Conservation (phyloP, 2,329 filamentous ascomycete species). For the Colletotrichum navitas region DNA sequence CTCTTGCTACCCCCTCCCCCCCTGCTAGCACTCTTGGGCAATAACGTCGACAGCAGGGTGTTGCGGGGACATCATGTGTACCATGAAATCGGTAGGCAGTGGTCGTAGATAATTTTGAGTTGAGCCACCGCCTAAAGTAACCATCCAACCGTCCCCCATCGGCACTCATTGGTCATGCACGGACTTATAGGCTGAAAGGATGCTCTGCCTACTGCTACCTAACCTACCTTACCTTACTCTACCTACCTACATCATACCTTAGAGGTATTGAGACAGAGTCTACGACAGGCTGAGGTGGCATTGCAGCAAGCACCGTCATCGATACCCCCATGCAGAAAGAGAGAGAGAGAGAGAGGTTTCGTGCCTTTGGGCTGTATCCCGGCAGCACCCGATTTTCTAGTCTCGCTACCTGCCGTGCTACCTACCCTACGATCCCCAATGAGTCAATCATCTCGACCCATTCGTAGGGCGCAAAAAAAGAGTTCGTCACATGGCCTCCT, state of each 20-base stretch:
- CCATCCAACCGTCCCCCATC: slow-evolving; percentile 22
- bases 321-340: slow-evolving; percentile 15
- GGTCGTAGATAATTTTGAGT: slow-evolving; percentile 1
- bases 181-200: slow-evolving; percentile 25
- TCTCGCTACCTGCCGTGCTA: slow-evolving; percentile 22
- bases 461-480: slow-evolving; percentile 1
- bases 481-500: slow-evolving; percentile 34
- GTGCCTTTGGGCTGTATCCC: slow-evolving; percentile 24
- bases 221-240: too few relatives aligned
- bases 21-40: slow-evolving; percentile 24
- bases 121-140: slow-evolving; percentile 24
- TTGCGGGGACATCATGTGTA: slow-evolving; percentile 14
- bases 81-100: slow-evolving; percentile 16
- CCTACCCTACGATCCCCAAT: slow-evolving; percentile 32
- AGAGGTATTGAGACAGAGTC: too few relatives aligned
- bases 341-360: slow-evolving; percentile 27
- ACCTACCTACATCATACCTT: too few relatives aligned
- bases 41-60: slow-evolving; percentile 19
- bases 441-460: neutral
- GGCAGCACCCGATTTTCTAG: slow-evolving; percentile 16
- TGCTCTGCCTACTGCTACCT: neutral
- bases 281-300: neutral
- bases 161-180: slow-evolving; percentile 13
- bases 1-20: neutral
- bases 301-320: slow-evolving; percentile 14